Base-by-base conservation (phyloP, 2,329 filamentous ascomycete genomes). In the Aureobasidium sp. region DNA sequence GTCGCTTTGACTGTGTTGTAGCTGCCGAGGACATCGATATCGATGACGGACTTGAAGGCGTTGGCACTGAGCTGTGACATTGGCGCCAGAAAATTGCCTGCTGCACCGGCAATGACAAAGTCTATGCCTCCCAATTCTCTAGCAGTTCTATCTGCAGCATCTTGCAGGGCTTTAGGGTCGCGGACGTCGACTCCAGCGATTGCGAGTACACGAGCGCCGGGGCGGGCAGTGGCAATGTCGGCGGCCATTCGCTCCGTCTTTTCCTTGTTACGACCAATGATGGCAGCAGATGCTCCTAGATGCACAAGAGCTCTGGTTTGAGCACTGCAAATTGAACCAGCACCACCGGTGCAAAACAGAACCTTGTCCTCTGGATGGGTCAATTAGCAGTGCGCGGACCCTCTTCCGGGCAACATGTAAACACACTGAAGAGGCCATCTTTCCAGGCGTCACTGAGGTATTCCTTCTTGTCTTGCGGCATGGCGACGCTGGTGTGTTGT, bases 1-100 rank as follows among this genome's bases (percentile, higher is more conserved):
- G 91, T 94, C 3, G 93, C 91, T 77, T 97, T 97, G 71, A 96
- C 82, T 2, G 91, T 96, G 78, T 97, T 96, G 78, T 89, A 99
- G 17, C 90, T 95, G 36, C 94, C 94, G 39, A 97, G 76, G 2
- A 96, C 88, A 73, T 97, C 94, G 70, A 99, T 99, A 65, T 97
- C 94, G 70, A 97, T 93, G 67, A 99, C 94, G 0, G 90, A 82
- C 75, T 92, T 95, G 85, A 99, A 96, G 3, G 90, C 94, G 72
- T 97, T 97, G 63, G 89, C 77, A 44, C 86, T 91, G 55, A 97
- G 83, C 65, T 87, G 87, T 44, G 87, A 83, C 64, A 97, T 87
- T 5, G 93, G 89, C 0, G 91, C 88, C 25, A 99, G 82, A 75
- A 97, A 99, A 76, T 99, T 99, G 63, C 94, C 94, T 20, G 94